These are phyloP conservation scores for Adansonia grandidieri DNA, from an alignment of 441 rosid species.

Conservation along the genomic window DNA sequence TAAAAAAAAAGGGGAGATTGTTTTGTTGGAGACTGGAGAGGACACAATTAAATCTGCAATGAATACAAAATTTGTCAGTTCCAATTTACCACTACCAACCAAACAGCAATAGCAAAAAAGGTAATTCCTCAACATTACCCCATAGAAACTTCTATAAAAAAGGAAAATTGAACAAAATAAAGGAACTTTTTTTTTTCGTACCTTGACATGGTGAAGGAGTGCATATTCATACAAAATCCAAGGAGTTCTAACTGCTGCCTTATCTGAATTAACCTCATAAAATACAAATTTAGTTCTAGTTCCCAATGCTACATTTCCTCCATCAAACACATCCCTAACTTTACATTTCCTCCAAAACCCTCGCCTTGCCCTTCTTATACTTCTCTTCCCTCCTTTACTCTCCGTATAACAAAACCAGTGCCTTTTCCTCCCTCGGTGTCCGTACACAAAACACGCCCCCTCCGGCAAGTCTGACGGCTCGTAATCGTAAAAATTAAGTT, in stretches of 20 bases:
- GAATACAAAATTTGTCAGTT: conserved; percentile 14
- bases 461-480: conserved; percentile 53
- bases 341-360: conserved; percentile 57
- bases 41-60: conserved; percentile 18
- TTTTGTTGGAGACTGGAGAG: conserved; percentile 15
- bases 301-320: conserved; percentile 42
- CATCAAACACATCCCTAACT: conserved; percentile 42
- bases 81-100: conserved; percentile 8
- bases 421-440: conserved; percentile 40
- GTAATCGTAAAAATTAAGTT: conserved; percentile 42
- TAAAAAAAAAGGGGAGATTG: not conserved
- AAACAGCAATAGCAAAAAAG: not conserved
- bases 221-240: conserved; percentile 62
- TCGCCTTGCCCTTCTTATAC: conserved; percentile 33
- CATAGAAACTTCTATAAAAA: not conserved
- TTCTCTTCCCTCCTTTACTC: conserved; percentile 29
- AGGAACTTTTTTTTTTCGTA: not conserved
- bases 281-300: conserved; percentile 47
- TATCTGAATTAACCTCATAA: conserved; percentile 38
- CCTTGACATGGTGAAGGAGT: conserved; percentile 45
- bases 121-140: not conserved
- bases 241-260: conserved; percentile 41
- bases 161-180: not conserved
- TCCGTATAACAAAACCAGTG: conserved; percentile 57
- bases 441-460: conserved; percentile 38